Evolutionary conservation across 2,329 filamentous ascomycete species (phyloP), one percentile per base, ranked within the genome.

Genomic region (Diaporthe vaccinii): DNA sequence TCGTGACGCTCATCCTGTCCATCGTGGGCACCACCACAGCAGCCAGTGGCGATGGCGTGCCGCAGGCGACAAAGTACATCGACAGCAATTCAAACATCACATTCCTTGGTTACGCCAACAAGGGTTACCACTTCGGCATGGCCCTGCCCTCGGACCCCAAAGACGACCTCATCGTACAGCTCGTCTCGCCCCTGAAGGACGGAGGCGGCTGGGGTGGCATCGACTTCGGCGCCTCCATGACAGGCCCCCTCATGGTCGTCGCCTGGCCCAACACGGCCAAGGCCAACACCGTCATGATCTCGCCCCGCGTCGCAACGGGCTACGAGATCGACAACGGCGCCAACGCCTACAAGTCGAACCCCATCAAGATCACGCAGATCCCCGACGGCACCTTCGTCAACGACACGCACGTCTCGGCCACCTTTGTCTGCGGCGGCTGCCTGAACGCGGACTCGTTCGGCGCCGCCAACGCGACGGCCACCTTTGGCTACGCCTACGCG

Each of bases 321-420:
- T 90, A 90, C 79, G 81, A 77, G 57, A 65, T 74, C 44, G 81
- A 85, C 72, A 86, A 85, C 73, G 75, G 75, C 62, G 88, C 88
- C 0, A 81, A 85, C 2, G 81, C 85, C n/a, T 87, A 87, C 78
- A 69, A 71, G 15, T 83, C 84, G 4, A 84, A 83, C 17, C 83
- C 83, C 31, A 84, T 86, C 44, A 83, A 84, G 17, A 78, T 86
- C 22, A 79, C 80, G 1, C 84, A 87, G 20, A 90, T 90, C 76
- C 81, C 86, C 34, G 87, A 87, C 31, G 88, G 88, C 36, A 89
- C 87, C 1, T 89, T 86, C 34, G 80, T 89, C 75, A 90, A 90
- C 82, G 82, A 81, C 76, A 90, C 88, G 1, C 87, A 89, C 77
- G 86, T 86, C 79, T 86, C 86, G 2, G 89, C 87, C 77, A 90